Base-by-base conservation (phyloP, 768 basidiomycete species). In the Rhizopogon sp. region DNA sequence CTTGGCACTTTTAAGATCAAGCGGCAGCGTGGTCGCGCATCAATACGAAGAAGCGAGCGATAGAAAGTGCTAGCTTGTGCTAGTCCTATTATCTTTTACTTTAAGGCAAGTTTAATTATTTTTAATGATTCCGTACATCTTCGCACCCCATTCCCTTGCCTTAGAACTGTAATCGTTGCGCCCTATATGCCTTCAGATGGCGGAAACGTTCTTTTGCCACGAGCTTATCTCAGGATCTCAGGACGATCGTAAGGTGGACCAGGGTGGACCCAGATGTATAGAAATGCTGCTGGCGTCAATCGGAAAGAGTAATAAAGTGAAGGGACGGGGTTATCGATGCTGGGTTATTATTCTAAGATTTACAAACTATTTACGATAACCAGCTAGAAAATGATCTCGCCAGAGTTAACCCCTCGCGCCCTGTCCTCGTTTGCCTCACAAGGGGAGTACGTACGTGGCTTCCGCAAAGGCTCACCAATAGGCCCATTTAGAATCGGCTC, bases 381-480 rank as follows among this genome's bases (percentile, higher is more conserved):
- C 20, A 37, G 35, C 13, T 22, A 16, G 13, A 47, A 20, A 35
- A 33, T 33, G 20, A 16, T 35, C 22, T 37, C 35, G 35, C 35
- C 11, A 11, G 35, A 9, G 11, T 20, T 22, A 25, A 43, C 5
- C 45, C 33, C 35, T 37, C 35, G 35, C 10, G 13, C 46, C 47
- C 47, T 25, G 46, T 17, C 46, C 13, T 14, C 33, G 31, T 47
- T 20, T 35, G 47, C 47, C 20, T 49, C 35, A 16, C 22, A 14
- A 49, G 35, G 45, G 13, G 7, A n/a, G 35, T 49, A 49, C 47
- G 47, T 49, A 49, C 47, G 14, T 35, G 47, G 22, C 20, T 35
- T 49, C 47, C 47, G 47, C 47, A 49, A 37, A 49, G 47, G 22
- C 47, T 35, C 46, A 35, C 22, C 47, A 49, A 37, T 37, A 31